A percentile compares a stretch with the other conserved stretches of the same genome.
phyloP scores from a whole-genome alignment of 176 grass and related monocot genomes.

The Hordeum vulgare region DNA sequence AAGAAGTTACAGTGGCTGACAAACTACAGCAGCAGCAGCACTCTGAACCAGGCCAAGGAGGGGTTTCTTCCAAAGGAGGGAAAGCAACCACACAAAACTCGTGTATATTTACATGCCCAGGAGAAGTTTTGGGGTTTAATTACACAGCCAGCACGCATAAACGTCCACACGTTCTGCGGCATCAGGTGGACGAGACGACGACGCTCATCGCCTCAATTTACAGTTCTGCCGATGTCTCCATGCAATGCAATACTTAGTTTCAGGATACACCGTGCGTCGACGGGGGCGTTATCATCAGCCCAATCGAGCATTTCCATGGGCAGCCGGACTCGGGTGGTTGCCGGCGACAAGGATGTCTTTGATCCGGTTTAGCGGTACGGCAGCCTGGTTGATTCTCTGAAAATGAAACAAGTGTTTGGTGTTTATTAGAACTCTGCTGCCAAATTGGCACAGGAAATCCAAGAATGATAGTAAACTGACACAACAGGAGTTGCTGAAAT shows the following conservation, averaged over 20 bases:
- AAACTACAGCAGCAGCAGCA: background rate
- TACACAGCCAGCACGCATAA: conserved; percentile 11
- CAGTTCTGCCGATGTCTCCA: background rate
- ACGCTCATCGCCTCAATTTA: background rate
- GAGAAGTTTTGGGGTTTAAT: background rate
- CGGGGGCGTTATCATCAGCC: background rate
- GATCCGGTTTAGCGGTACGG: conserved; percentile 42
- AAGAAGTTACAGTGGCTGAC: background rate
- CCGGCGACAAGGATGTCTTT: conserved; percentile 39
- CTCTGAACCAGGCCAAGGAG: background rate
- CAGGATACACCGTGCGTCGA: background rate
- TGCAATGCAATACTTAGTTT: background rate
- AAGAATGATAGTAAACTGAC: no score
- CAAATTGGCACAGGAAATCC: background rate
- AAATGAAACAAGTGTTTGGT: conserved; percentile 10
- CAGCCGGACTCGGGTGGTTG: conserved; percentile 16
- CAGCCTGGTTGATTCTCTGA: conserved; percentile 35
- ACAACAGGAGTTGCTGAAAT: no score
- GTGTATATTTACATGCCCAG: conserved; percentile 24
- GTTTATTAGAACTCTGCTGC: conserved; percentile 6
- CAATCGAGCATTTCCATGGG: conserved; percentile 35
- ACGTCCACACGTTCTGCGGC: background rate
- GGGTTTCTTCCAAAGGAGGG: background rate
- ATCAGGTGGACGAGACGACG: background rate
- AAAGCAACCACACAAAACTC: conserved; percentile 9